Percentiles rank a stretch among this genome's conserved stretches.
phyloP scores from a whole-genome alignment of 371 early-diverging fungal species.

The Haplosporangium sp. region DNA sequence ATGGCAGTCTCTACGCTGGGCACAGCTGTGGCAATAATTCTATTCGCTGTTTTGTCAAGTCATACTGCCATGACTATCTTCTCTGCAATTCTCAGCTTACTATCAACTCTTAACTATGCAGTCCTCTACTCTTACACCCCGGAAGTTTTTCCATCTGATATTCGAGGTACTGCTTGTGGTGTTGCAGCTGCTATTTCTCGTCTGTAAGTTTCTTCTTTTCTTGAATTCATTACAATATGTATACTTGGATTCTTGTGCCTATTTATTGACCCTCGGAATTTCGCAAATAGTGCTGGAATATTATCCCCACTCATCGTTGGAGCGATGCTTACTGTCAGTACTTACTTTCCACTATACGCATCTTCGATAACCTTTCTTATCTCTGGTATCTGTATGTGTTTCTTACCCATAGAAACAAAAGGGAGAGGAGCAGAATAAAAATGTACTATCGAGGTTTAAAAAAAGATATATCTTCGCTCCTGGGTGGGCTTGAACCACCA shows the following conservation, averaged over 20 bases:
- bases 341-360: constrained; percentile 75
- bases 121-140: constrained; percentile 91
- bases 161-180: constrained; percentile 87
- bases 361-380: constrained; percentile 69
- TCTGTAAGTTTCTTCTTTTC: constrained; percentile 54
- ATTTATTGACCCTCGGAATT: background rate
- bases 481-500: constrained; percentile 10
- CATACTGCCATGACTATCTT: constrained; percentile 70
- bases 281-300: constrained; percentile 70
- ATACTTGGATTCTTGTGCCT: background rate
- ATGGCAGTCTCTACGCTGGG: constrained; percentile 84
- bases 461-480: constrained; percentile 12
- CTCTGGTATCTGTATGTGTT: constrained; percentile 71
- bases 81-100: constrained; percentile 75
- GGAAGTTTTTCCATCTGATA: constrained; percentile 83
- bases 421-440: constrained; percentile 49
- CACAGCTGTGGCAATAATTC: constrained; percentile 71
- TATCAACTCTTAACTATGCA: constrained; percentile 85
- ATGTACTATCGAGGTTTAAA: background rate
- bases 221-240: background rate
- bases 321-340: constrained; percentile 65
- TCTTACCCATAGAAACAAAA: constrained; percentile 80
- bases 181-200: constrained; percentile 83
- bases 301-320: constrained; percentile 83
- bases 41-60: constrained; percentile 70